Conservation (phyloP, 2,329 filamentous ascomycete species). For the Botrytis tulipae region DNA sequence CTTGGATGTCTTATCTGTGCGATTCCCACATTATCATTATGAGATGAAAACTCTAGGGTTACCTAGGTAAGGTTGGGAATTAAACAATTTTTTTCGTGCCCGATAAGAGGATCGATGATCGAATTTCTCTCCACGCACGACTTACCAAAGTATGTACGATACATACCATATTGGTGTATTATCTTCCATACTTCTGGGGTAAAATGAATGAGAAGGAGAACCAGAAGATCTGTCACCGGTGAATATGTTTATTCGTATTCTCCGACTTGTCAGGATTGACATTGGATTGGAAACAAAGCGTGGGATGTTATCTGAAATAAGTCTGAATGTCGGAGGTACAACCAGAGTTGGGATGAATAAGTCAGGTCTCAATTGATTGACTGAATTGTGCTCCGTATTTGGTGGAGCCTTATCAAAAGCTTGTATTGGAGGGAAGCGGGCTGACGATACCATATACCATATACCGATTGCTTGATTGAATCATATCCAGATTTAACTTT, state of each 20-base stretch:
- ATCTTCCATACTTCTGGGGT: neutral
- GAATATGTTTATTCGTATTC: neutral
- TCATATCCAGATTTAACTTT: neutral
- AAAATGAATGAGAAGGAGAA: neutral
- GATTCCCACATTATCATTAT: constrained; percentile 11
- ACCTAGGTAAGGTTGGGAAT: neutral
- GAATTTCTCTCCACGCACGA: neutral
- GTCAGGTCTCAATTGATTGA: neutral
- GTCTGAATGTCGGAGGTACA: neutral
- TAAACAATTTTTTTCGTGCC: neutral
- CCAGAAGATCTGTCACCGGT: neutral
- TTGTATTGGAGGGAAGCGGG: neutral
- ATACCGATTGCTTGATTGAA: neutral
- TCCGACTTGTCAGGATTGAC: neutral
- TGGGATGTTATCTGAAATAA: neutral
- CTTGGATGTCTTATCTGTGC: constrained; percentile 9
- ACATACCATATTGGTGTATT: neutral
- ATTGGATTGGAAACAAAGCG: neutral
- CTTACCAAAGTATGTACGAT: neutral
- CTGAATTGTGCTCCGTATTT: neutral
- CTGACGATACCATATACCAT: neutral
- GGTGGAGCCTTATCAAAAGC: neutral
- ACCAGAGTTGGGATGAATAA: neutral
- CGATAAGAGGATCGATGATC: constrained; percentile 13
- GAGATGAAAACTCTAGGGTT: constrained; percentile 12